Percentiles rank a stretch among this genome's conserved stretches.
Evolutionary conservation across 805 yeast species (phyloP).

Genomic region (Candida maesae): DNA sequence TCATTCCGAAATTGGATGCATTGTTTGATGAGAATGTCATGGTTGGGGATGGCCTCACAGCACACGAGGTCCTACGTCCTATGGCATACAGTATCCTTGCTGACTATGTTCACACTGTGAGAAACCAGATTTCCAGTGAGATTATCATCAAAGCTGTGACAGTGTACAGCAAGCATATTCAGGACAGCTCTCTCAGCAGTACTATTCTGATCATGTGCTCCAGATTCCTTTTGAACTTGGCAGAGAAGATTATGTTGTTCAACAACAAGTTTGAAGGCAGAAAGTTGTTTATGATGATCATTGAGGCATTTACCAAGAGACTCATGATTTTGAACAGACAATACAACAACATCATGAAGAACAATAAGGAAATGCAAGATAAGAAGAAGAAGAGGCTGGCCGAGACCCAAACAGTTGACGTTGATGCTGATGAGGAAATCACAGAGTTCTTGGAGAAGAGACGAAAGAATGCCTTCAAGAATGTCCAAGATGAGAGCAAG

Average conservation of each 20-base stretch:
- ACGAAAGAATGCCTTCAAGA: constrained; percentile 16
- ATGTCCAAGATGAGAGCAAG: constrained; percentile 1
- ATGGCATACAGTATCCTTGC: constrained; percentile 94
- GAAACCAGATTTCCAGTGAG: constrained; percentile 73
- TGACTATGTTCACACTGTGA: constrained; percentile 88
- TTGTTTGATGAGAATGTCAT: constrained; percentile 83
- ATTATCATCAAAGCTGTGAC: constrained; percentile 87
- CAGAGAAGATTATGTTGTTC: constrained; percentile 80
- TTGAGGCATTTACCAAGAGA: constrained; percentile 83
- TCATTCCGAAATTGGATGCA: constrained; percentile 80
- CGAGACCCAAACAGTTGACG: constrained; percentile 26
- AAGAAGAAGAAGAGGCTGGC: constrained; percentile 40
- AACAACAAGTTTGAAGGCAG: constrained; percentile 73
- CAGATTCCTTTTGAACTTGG: constrained; percentile 77
- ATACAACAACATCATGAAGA: constrained; percentile 58
- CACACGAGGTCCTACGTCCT: constrained; percentile 85
- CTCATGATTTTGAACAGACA: constrained; percentile 73
- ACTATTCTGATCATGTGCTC: constrained; percentile 98
- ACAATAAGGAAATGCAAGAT: constrained; percentile 51
- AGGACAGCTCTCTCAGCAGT: constrained; percentile 76
- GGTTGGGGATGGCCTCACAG: constrained; percentile 90
- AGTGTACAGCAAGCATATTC: constrained; percentile 74
- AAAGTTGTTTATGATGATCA: constrained; percentile 78
- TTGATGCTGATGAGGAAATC: constrained; percentile 37
- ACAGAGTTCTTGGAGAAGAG: constrained; percentile 28